These are phyloP conservation scores for Astraeus odoratus DNA, from an alignment of 768 basidiomycete species.

Conservation along the genomic window DNA sequence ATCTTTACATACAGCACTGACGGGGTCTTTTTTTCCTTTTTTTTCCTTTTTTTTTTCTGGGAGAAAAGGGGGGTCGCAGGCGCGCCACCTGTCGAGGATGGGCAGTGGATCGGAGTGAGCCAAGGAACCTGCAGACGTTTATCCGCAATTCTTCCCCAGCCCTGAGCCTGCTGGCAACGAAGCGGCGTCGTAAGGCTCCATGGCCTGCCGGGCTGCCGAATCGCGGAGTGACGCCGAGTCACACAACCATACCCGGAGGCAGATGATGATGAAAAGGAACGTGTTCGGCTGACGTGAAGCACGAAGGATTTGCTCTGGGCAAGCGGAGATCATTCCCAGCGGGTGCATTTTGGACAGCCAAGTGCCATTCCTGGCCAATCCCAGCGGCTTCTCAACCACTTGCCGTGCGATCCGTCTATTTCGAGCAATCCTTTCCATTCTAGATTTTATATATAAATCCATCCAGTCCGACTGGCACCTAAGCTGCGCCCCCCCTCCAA, in stretches of 20 bases:
- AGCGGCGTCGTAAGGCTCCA: not conserved
- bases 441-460: not conserved
- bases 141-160: not conserved
- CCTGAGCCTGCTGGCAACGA: not conserved
- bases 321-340: slow-evolving; percentile 2
- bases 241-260: not conserved
- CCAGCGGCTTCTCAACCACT: not conserved
- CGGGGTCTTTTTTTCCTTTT: not conserved
- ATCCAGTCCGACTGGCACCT: not conserved
- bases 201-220: not conserved
- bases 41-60: too few relatives aligned
- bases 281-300: slow-evolving; percentile 1
- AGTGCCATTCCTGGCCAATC: not conserved
- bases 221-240: not conserved
- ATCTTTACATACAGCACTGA: too few relatives aligned
- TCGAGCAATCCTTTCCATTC: not conserved
- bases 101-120: not conserved
- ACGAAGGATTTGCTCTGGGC: slow-evolving; percentile 2
- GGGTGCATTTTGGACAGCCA: slow-evolving; percentile 2
- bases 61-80: not conserved
- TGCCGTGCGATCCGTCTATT: slow-evolving; percentile 3
- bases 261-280: too few relatives aligned
- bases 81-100: too few relatives aligned
- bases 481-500: not conserved
- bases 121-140: not conserved